A percentile compares a stretch with the other conserved stretches of the same genome.
phyloP scores from a whole-genome alignment of 208 protist species.

The Acanthamoeba royreba region DNA sequence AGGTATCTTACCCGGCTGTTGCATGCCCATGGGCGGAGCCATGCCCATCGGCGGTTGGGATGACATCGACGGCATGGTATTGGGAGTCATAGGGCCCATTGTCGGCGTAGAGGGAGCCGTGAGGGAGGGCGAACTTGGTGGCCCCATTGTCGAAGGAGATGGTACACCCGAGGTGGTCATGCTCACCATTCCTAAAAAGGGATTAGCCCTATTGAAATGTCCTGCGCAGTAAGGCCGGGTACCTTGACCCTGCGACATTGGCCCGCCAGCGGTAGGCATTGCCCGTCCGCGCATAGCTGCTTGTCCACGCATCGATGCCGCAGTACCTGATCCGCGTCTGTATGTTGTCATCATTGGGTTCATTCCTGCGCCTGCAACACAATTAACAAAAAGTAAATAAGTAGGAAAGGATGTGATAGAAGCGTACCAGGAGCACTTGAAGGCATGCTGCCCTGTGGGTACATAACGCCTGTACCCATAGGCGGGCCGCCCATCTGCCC shows the following conservation, averaged over 20 bases:
- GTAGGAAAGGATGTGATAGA: neutral
- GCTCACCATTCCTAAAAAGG: neutral
- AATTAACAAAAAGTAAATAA: neutral
- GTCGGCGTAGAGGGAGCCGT: neutral
- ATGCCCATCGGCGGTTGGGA: constrained; percentile 11
- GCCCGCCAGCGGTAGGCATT: neutral
- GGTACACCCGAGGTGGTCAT: neutral
- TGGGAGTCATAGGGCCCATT: neutral
- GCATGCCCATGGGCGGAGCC: neutral
- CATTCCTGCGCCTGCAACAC: neutral
- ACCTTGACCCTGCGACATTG: neutral
- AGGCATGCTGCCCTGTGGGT: neutral
- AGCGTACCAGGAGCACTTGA: neutral
- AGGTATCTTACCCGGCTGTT: neutral
- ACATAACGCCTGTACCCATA: neutral
- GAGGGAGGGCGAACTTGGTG: neutral
- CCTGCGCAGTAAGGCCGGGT: too few relatives aligned
- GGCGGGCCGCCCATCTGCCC: neutral
- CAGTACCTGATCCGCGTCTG: neutral
- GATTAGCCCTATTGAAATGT: too few relatives aligned
- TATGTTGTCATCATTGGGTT: constrained; percentile 5
- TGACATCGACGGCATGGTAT: neutral
- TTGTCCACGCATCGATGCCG: neutral
- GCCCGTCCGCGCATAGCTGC: neutral
- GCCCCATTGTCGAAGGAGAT: neutral